Evolutionary conservation across 352 stramenopile genomes (phyloP).

Genomic region (Elongisporangium prolatum): DNA sequence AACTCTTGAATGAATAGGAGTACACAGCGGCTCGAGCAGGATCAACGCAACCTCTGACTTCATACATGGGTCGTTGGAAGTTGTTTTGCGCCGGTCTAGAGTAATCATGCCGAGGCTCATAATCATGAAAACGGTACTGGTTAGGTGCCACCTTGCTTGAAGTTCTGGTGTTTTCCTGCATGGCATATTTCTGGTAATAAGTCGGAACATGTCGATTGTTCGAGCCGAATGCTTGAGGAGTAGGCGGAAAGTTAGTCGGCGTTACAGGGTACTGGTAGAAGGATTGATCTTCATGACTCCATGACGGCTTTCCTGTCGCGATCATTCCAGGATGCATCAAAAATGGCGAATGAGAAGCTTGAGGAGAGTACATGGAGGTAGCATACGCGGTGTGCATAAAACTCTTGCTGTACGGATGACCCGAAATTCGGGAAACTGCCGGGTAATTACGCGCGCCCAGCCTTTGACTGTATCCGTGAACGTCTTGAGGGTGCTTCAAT

Average conservation of each 20-base stretch:
- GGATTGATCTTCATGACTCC: conserved; percentile 20
- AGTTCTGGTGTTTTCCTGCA: not conserved
- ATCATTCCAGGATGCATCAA: conserved; percentile 16
- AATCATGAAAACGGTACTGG: not conserved
- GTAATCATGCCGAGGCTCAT: not conserved
- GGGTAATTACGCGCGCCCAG: not conserved
- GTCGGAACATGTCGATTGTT: not conserved
- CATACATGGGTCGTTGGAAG: conserved; percentile 2
- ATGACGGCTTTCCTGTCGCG: conserved; percentile 15
- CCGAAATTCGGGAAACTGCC: not conserved
- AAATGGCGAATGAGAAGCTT: conserved; percentile 1
- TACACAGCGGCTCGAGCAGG: conserved; percentile 28
- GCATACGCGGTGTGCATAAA: not conserved
- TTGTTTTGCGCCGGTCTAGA: not conserved
- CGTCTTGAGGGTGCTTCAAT: not conserved
- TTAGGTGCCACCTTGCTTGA: not conserved
- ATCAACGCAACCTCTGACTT: not conserved
- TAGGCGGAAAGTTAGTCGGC: not conserved
- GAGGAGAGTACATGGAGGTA: not conserved
- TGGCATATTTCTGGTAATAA: not conserved
- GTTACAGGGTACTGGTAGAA: conserved; percentile 3
- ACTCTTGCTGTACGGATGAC: not conserved
- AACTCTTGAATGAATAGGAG: conserved; percentile 61
- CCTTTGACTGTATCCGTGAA: not conserved
- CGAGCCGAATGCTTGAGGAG: not conserved